A percentile compares a stretch with the other conserved stretches of the same genome.
phyloP scores from a whole-genome alignment of 176 grass and related monocot genomes.

The Raddia guianensis region DNA sequence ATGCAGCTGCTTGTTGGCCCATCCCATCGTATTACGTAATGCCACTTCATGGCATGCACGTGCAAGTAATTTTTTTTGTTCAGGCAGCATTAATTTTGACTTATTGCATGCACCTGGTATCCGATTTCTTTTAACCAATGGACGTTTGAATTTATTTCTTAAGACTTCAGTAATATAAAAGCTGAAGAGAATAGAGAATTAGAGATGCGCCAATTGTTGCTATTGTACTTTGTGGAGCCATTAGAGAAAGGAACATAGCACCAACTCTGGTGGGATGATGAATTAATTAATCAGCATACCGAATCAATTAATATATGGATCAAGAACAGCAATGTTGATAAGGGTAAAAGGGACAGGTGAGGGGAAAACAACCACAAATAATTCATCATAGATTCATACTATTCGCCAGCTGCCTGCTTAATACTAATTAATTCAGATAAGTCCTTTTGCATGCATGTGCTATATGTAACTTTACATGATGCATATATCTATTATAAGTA shows the following conservation, averaged over 20 bases:
- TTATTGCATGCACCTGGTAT: not conserved
- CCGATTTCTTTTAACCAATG: not conserved
- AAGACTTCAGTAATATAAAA: not conserved
- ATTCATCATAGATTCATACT: not conserved
- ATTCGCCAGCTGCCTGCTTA: not conserved
- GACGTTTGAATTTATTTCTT: constrained; percentile 5
- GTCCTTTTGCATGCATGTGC: not conserved
- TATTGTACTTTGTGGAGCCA: not conserved
- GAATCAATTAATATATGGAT: not conserved
- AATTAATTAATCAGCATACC: constrained; percentile 22
- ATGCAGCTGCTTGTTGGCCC: no score
- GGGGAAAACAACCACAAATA: constrained; percentile 2
- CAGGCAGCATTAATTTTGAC: not conserved
- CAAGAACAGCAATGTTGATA: not conserved
- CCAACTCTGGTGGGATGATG: constrained; percentile 30
- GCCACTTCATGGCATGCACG: not conserved
- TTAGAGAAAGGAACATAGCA: constrained; percentile 31
- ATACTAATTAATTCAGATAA: not conserved
- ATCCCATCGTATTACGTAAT: not conserved
- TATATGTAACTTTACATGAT: not conserved
- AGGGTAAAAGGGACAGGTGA: not conserved
- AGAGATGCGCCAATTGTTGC: constrained; percentile 1
- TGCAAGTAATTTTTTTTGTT: no score
- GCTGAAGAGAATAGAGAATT: not conserved
- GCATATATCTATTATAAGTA: no score